phyloP scores from a whole-genome alignment of 169 alveolate genomes.

The Cryptosporidium felis region DNA sequence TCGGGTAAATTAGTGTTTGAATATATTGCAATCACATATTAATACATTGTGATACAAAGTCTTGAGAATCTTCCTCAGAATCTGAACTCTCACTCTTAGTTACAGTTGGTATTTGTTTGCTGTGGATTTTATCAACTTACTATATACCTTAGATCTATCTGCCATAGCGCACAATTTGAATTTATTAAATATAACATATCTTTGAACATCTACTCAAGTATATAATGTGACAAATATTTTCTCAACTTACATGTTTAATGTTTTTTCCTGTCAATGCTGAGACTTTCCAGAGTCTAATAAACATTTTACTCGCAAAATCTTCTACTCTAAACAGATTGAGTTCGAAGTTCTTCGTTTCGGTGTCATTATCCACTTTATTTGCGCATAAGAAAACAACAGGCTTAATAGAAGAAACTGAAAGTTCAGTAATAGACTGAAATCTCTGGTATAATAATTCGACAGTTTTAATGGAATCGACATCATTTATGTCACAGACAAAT shows the following conservation, averaged over 20 bases:
- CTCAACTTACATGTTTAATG: slow-evolving; percentile 46
- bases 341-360: slow-evolving; percentile 39
- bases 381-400: slow-evolving; percentile 65
- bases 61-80: slow-evolving; percentile 29
- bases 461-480: slow-evolving; percentile 31
- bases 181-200: slow-evolving; percentile 60
- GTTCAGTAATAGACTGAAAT: slow-evolving; percentile 33
- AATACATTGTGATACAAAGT: slow-evolving; percentile 10
- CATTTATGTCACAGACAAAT: slow-evolving; percentile 55
- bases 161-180: slow-evolving; percentile 60
- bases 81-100: slow-evolving; percentile 65
- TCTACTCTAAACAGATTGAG: slow-evolving; percentile 30
- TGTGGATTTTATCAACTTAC: slow-evolving; percentile 4
- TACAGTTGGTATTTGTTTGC: background rate
- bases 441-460: slow-evolving; percentile 38
- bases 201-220: slow-evolving; percentile 34
- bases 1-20: background rate
- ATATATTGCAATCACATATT: background rate
- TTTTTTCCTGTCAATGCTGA: slow-evolving; percentile 58
- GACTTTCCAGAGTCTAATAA: slow-evolving; percentile 61
- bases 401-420: slow-evolving; percentile 38
- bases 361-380: slow-evolving; percentile 47
- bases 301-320: slow-evolving; percentile 62
- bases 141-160: slow-evolving; percentile 50
- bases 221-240: background rate